Conservation (phyloP, 495 filamentous ascomycete genomes). For the Neurospora sp. region DNA sequence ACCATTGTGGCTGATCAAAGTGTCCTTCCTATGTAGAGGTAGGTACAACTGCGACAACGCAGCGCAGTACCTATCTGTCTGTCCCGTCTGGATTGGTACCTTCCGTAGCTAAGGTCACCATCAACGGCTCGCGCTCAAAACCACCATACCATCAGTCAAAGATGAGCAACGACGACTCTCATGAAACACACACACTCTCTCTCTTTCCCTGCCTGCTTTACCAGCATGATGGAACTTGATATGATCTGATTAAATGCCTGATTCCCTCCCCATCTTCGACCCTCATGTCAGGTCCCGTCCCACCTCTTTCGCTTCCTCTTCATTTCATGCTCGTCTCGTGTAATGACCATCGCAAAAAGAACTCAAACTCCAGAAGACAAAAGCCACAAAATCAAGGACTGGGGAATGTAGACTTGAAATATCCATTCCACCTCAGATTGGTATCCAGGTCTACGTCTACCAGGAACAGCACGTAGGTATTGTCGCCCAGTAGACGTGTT, state of each 20-base stretch:
- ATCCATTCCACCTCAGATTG: not conserved
- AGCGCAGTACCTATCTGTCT: not conserved
- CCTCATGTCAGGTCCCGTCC: not conserved
- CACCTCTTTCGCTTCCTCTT: slow-evolving; percentile 1
- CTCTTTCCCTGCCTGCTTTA: not conserved
- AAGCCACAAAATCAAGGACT: not conserved
- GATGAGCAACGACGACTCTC: not conserved
- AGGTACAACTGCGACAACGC: not conserved
- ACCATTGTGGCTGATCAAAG: not conserved
- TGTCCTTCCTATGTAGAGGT: not conserved
- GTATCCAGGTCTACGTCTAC: not conserved
- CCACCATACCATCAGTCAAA: not conserved
- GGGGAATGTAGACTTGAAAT: not conserved
- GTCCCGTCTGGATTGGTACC: not conserved
- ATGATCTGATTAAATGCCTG: not conserved
- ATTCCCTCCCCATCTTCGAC: not conserved
- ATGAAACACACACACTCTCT: not conserved
- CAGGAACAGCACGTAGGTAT: not conserved
- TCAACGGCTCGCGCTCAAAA: not conserved
- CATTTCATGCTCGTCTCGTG: not conserved
- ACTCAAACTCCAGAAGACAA: not conserved
- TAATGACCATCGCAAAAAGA: not conserved
- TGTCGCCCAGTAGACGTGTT: not conserved
- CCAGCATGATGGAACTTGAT: not conserved
- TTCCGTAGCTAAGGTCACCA: not conserved